These are phyloP conservation scores for Glycyrrhiza uralensis DNA, from an alignment of 306 rosid species.

Conservation along the genomic window DNA sequence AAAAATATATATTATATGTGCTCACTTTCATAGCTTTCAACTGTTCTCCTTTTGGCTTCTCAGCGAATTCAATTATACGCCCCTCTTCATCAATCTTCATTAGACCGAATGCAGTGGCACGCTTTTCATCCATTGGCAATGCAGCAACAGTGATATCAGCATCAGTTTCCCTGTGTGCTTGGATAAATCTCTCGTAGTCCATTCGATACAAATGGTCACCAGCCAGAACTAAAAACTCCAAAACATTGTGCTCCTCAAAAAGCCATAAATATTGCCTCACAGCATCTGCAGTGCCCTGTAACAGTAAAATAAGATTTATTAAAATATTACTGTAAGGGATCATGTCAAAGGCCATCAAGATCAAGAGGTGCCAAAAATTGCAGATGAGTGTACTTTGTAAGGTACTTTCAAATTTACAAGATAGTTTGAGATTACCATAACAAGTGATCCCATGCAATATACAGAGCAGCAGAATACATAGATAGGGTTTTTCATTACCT, in stretches of 20 bases:
- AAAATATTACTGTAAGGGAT: not conserved
- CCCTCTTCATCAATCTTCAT: conserved; percentile 99
- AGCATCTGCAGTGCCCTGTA: conserved; percentile 95
- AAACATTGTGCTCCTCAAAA: conserved; percentile 91
- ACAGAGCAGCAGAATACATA: not conserved
- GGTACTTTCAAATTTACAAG: not conserved
- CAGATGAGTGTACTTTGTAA: not conserved
- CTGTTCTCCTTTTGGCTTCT: conserved; percentile 96
- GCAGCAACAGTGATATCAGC: conserved; percentile 99
- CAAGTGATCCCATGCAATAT: not conserved
- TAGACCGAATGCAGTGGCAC: conserved; percentile 94
- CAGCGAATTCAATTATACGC: conserved; percentile 84
- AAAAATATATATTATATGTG: not conserved
- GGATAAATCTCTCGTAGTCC: conserved; percentile 95
- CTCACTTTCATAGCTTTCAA: conserved; percentile 89
- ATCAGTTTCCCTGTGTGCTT: conserved; percentile 94
- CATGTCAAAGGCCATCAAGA: not conserved
- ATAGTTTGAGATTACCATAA: not conserved
- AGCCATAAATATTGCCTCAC: conserved; percentile 96
- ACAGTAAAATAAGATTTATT: not conserved
- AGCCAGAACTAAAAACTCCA: conserved; percentile 87
- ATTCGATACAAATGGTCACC: conserved; percentile 95
- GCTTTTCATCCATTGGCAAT: conserved; percentile 93
- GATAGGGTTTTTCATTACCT: conserved; percentile 43
- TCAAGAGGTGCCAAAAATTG: not conserved